phyloP scores from a whole-genome alignment of 768 basidiomycete genomes.

The Lactifluus rugatus region DNA sequence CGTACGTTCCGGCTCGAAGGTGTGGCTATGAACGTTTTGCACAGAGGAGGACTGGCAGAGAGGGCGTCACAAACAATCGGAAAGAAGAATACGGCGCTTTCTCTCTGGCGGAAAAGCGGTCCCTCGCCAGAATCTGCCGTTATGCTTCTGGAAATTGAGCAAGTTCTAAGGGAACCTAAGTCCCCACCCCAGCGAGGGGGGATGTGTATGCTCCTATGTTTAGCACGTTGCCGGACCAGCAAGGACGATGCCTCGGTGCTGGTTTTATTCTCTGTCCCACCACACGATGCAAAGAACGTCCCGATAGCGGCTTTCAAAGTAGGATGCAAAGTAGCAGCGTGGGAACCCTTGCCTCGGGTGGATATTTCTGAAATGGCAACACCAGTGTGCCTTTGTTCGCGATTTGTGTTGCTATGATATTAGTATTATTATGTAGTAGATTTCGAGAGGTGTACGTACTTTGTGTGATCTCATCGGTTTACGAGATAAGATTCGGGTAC shows the following conservation, averaged over 20 bases:
- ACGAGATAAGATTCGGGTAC: too few relatives aligned
- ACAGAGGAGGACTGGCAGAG: constrained; percentile 14
- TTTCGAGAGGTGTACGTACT: too few relatives aligned
- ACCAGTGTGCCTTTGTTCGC: constrained; percentile 4
- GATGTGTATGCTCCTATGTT: neutral
- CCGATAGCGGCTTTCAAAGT: neutral
- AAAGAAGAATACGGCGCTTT: constrained; percentile 1
- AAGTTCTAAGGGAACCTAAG: neutral
- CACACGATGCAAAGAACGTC: neutral
- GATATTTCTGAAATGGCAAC: too few relatives aligned
- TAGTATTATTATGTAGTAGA: too few relatives aligned
- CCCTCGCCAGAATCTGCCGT: constrained; percentile 8
- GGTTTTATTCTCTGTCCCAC: constrained; percentile 4
- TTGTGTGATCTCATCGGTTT: too few relatives aligned
- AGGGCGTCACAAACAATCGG: constrained; percentile 7
- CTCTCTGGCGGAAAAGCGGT: constrained; percentile 13
- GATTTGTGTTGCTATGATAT: neutral
- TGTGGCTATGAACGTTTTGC: neutral
- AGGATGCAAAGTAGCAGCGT: neutral
- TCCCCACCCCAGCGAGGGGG: constrained; percentile 9
- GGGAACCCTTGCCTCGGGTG: neutral
- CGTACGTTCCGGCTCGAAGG: constrained; percentile 1
- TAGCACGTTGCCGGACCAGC: neutral
- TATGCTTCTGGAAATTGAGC: constrained; percentile 8
- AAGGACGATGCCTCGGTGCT: neutral